Conservation (phyloP, 2,329 filamentous ascomycete species). For the Ceratocystis diversiconidia region DNA sequence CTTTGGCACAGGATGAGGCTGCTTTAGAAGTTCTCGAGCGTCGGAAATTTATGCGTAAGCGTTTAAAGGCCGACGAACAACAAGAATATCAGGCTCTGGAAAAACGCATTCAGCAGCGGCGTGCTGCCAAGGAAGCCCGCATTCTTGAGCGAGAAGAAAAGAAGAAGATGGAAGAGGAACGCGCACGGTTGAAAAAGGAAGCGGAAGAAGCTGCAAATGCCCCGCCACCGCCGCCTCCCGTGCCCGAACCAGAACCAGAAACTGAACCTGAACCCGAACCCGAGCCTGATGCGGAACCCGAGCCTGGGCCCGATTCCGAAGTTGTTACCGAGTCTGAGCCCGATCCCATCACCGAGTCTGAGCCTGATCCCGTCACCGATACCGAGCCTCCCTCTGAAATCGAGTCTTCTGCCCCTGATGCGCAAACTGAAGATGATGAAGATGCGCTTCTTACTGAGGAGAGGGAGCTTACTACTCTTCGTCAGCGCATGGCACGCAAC, state of each 20-base stretch:
- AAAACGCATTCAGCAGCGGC: neutral
- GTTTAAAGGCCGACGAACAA: neutral
- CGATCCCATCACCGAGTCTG: constrained; percentile 15
- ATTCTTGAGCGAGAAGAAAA: constrained; percentile 2
- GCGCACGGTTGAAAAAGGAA: neutral
- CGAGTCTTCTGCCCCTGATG: constrained; percentile 16
- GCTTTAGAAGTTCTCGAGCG: constrained; percentile 3
- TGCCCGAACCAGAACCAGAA: constrained; percentile 14
- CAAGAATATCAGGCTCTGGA: neutral
- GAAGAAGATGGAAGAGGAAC: constrained; percentile 6
- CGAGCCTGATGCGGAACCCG: constrained; percentile 11
- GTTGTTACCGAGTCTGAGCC: constrained; percentile 16
- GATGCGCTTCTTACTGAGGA: constrained; percentile 9
- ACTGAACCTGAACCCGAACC: constrained; percentile 13
- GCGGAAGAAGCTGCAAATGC: neutral
- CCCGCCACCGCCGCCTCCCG: constrained; percentile 6
- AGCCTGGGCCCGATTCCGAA: constrained; percentile 15
- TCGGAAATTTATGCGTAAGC: constrained; percentile 9
- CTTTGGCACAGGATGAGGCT: neutral
- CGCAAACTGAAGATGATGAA: constrained; percentile 16
- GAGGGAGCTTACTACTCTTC: constrained; percentile 10
- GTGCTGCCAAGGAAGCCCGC: constrained; percentile 1
- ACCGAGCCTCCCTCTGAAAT: constrained; percentile 17
- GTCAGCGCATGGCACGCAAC: constrained; percentile 10
- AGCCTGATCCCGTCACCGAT: constrained; percentile 16